Conservation (phyloP, 2,329 filamentous ascomycete genomes). For the Epicoccum sorghinum region DNA sequence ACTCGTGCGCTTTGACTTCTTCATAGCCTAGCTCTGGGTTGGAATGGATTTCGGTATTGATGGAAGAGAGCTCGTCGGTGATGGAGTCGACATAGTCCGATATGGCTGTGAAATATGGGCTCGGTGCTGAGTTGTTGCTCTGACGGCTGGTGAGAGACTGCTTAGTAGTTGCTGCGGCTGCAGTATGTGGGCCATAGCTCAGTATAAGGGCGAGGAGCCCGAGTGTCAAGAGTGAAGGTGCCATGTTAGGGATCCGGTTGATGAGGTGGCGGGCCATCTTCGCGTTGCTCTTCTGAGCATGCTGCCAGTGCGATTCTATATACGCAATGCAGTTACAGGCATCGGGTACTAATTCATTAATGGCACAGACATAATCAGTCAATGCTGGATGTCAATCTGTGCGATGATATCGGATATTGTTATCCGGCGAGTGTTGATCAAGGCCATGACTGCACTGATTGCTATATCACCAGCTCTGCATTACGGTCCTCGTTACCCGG, state of each 20-base stretch:
- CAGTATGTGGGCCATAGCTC: conserved; percentile 1
- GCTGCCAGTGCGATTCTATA: not conserved
- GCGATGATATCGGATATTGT: not conserved
- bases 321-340: not conserved
- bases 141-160: conserved; percentile 6
- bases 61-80: conserved; percentile 45
- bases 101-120: conserved; percentile 14
- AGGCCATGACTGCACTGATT: not conserved
- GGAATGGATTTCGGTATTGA: conserved; percentile 60
- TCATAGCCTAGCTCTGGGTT: conserved; percentile 58
- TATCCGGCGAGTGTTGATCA: not conserved
- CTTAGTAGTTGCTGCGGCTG: not conserved
- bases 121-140: conserved; percentile 10
- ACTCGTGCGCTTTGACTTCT: conserved; percentile 58
- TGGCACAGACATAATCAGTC: not conserved
- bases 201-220: conserved; percentile 6
- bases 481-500: not conserved
- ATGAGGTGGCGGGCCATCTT: conserved; percentile 7
- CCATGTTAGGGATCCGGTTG: conserved; percentile 1
- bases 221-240: conserved; percentile 4
- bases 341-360: not conserved
- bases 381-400: not conserved
- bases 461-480: not conserved
- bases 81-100: conserved; percentile 23
- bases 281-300: not conserved